Conservation (phyloP, 352 stramenopile species). For the Phytophthora fragariaefolia region DNA sequence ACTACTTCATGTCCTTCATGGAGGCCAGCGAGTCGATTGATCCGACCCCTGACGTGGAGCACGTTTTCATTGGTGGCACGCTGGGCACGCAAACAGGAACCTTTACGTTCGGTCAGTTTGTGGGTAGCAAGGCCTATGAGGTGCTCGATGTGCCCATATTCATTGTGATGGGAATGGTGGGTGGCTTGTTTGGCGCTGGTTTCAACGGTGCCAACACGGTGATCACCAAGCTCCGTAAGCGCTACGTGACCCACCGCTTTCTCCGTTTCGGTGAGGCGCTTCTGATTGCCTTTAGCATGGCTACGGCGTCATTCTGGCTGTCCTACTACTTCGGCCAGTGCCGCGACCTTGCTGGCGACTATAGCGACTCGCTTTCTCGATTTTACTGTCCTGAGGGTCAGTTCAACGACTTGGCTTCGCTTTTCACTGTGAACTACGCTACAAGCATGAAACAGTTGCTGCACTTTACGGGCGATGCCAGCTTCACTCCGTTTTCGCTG, state of each 20-base stretch:
- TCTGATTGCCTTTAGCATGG: constrained; percentile 72
- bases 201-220: constrained; percentile 97
- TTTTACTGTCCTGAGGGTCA: constrained; percentile 96
- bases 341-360: constrained; percentile 53
- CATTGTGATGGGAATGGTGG: constrained; percentile 96
- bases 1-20: constrained; percentile 87
- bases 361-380: constrained; percentile 85
- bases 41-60: constrained; percentile 36
- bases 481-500: constrained; percentile 94
- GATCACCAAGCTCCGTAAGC: constrained; percentile 87
- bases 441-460: constrained; percentile 97
- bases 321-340: constrained; percentile 82
- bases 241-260: constrained; percentile 67
- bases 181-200: constrained; percentile 95
- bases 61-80: constrained; percentile 66
- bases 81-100: constrained; percentile 85
- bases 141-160: constrained; percentile 97
- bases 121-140: constrained; percentile 90
- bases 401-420: constrained; percentile 97
- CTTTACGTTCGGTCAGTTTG: constrained; percentile 91
- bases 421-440: constrained; percentile 96
- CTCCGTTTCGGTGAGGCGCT: constrained; percentile 72
- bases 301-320: constrained; percentile 75
- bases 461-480: constrained; percentile 92
- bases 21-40: constrained; percentile 53